phyloP scores from a whole-genome alignment of 306 rosid species.

The Begonia peltatifolia region DNA sequence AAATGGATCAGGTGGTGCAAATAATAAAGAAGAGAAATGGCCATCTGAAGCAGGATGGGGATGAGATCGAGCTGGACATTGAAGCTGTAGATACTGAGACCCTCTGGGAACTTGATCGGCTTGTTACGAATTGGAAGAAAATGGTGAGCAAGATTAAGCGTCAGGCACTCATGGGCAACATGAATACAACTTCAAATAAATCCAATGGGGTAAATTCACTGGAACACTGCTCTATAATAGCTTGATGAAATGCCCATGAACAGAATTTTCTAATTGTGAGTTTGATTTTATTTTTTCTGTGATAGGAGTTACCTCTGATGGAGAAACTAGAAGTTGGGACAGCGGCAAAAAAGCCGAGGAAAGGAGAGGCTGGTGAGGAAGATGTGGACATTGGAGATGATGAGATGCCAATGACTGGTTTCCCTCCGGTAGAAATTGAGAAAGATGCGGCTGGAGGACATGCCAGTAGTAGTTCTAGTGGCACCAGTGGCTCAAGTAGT shows the following conservation, averaged over 20 bases:
- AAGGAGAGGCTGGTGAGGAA: constrained; percentile 75
- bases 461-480: constrained; percentile 47
- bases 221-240: background rate
- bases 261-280: background rate
- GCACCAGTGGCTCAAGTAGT: constrained; percentile 71
- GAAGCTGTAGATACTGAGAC: constrained; percentile 90
- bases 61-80: constrained; percentile 94
- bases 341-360: constrained; percentile 60
- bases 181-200: constrained; percentile 20
- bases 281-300: background rate
- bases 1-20: constrained; percentile 94
- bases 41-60: constrained; percentile 88
- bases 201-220: constrained; percentile 43
- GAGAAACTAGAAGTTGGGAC: constrained; percentile 29
- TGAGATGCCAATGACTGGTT: constrained; percentile 65
- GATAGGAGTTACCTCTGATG: constrained; percentile 27
- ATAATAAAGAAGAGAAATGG: constrained; percentile 84
- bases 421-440: constrained; percentile 85
- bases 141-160: constrained; percentile 87
- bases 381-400: constrained; percentile 97
- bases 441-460: constrained; percentile 51
- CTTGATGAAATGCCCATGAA: background rate
- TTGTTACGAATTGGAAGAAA: constrained; percentile 83
- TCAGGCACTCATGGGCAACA: constrained; percentile 49
- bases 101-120: constrained; percentile 96